A percentile compares a stretch with the other conserved stretches of the same genome.
phyloP scores from a whole-genome alignment of 352 stramenopile species.

The Plasmopara viticola region DNA sequence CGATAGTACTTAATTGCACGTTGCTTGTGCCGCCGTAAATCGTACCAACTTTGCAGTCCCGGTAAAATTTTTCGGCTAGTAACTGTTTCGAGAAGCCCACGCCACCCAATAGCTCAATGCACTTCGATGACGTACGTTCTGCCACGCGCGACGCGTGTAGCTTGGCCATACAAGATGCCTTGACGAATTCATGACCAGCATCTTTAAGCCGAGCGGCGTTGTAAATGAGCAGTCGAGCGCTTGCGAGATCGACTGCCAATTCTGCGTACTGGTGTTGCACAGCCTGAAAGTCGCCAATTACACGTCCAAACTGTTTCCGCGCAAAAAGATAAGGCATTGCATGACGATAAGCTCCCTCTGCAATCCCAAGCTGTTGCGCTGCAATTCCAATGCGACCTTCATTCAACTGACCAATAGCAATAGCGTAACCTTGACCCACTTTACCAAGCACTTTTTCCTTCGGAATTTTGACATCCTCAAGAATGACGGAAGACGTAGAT shows the following conservation, averaged over 20 bases:
- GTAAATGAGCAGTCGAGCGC: conserved; percentile 86
- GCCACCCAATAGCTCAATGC: conserved; percentile 89
- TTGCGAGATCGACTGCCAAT: conserved; percentile 86
- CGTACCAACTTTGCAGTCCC: conserved; percentile 92
- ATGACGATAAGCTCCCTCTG: conserved; percentile 88
- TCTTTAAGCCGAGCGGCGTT: conserved; percentile 91
- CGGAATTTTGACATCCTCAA: conserved; percentile 90
- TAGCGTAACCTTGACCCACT: conserved; percentile 87
- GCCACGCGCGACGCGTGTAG: conserved; percentile 89
- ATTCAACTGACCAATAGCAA: conserved; percentile 94
- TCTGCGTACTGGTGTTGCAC: conserved; percentile 94
- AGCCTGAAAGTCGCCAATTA: conserved; percentile 88
- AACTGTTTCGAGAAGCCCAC: conserved; percentile 90
- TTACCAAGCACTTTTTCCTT: conserved; percentile 84
- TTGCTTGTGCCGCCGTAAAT: conserved; percentile 96
- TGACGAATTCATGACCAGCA: conserved; percentile 83
- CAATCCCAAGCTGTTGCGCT: conserved; percentile 91
- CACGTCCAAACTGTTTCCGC: conserved; percentile 89
- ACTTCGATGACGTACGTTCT: conserved; percentile 86
- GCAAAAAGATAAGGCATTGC: conserved; percentile 91
- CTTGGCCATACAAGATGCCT: conserved; percentile 93
- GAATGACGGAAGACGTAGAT: conserved; percentile 88
- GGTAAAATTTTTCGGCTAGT: conserved; percentile 91
- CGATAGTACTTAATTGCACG: conserved; percentile 89
- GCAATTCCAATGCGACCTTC: conserved; percentile 91